phyloP scores from a whole-genome alignment of 176 grass and related monocot species.

The Olyra latifolia region DNA sequence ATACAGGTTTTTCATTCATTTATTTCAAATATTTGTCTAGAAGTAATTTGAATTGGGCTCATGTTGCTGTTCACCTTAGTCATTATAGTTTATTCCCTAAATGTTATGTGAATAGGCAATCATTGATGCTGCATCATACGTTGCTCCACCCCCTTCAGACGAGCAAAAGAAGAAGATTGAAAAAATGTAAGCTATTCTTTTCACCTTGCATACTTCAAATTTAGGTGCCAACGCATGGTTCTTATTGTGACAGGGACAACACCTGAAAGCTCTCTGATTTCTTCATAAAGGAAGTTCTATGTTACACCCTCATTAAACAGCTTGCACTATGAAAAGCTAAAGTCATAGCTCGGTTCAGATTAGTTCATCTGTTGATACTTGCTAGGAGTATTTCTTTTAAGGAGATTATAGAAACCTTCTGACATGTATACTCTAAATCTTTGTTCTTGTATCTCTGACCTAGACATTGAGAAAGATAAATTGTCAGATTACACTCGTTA shows the following conservation, averaged over 20 bases:
- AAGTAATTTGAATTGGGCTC: neutral
- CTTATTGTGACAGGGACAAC: neutral
- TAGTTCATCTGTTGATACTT: conserved; percentile 6
- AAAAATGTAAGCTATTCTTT: conserved; percentile 67
- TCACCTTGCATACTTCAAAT: conserved; percentile 19
- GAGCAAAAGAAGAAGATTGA: conserved; percentile 96
- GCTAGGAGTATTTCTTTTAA: neutral
- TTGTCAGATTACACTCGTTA: neutral
- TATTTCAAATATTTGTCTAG: conserved; percentile 15
- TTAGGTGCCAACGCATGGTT: conserved; percentile 3
- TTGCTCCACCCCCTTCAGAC: conserved; percentile 86
- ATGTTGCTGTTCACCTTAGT: neutral
- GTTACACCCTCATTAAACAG: neutral
- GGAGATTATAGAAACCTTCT: neutral
- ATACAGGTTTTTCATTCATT: conserved; percentile 64
- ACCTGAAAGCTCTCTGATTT: neutral
- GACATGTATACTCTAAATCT: neutral
- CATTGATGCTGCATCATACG: conserved; percentile 92
- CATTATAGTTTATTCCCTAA: neutral
- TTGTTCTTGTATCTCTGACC: neutral
- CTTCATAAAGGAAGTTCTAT: neutral
- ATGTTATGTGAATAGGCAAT: conserved; percentile 61
- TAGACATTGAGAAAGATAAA: neutral
- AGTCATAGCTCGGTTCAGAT: conserved; percentile 8
- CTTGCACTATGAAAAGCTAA: conserved; percentile 10